phyloP scores from a whole-genome alignment of 495 filamentous ascomycete species.

The Penicillium robsamsonii region DNA sequence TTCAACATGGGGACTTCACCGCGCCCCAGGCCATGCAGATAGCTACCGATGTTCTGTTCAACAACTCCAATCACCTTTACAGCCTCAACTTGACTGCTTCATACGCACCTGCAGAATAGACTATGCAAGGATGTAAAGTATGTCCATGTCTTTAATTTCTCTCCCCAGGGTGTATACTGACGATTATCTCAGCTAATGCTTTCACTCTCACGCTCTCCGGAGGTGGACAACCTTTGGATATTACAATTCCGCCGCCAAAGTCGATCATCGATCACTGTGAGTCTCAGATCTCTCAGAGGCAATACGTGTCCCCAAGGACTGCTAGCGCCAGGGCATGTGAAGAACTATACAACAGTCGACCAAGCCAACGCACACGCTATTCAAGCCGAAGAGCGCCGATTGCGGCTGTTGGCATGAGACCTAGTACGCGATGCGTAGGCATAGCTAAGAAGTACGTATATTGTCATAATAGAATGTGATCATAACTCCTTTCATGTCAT shows the following conservation, averaged over 20 bases:
- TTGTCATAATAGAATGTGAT: background rate
- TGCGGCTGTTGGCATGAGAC: background rate
- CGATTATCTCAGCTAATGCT: background rate
- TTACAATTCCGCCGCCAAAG: background rate
- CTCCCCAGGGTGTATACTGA: background rate
- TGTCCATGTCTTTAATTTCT: slow-evolving; percentile 7
- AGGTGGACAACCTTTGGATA: background rate
- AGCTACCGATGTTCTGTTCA: slow-evolving; percentile 61
- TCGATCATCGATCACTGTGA: background rate
- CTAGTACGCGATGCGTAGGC: background rate
- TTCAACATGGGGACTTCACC: slow-evolving; percentile 55
- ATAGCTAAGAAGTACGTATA: background rate
- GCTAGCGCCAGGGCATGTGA: background rate
- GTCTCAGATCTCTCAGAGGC: background rate
- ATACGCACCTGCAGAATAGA: slow-evolving; percentile 16
- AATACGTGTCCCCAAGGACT: background rate
- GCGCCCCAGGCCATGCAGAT: slow-evolving; percentile 58
- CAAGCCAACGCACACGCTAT: background rate
- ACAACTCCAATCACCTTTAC: slow-evolving; percentile 70
- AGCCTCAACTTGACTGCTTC: slow-evolving; percentile 35
- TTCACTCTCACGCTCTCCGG: background rate
- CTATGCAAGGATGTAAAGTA: slow-evolving; percentile 18
- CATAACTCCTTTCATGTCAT: background rate
- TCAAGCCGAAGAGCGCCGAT: background rate
- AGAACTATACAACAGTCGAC: background rate